Percentiles rank a stretch among this genome's conserved stretches.
These are phyloP conservation scores for Raphanus sativus DNA, from an alignment of 345 rosid species.

Conservation along the genomic window DNA sequence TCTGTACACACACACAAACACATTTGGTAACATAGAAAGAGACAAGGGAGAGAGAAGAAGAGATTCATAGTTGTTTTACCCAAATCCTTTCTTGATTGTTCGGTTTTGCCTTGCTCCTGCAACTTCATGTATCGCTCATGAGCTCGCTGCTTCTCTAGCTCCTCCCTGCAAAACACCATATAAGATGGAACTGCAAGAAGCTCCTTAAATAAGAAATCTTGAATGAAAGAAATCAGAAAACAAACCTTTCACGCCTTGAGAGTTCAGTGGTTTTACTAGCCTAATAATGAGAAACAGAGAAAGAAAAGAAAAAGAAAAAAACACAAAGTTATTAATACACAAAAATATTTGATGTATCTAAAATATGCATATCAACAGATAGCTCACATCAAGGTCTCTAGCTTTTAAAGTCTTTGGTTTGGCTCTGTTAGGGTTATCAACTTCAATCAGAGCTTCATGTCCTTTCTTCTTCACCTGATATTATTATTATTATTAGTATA, in stretches of 20 bases:
- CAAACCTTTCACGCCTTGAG: constrained; percentile 97
- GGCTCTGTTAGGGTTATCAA: constrained; percentile 79
- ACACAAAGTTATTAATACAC: neutral
- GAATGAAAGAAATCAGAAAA: neutral
- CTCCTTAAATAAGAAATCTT: neutral
- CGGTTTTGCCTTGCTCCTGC: constrained; percentile 98
- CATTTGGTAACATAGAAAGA: neutral
- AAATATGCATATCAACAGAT: too few species aligned
- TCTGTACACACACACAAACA: constrained; percentile 44
- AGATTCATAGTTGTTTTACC: constrained; percentile 41
- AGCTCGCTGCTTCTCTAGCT: constrained; percentile 90
- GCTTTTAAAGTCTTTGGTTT: constrained; percentile 76
- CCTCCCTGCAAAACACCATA: constrained; percentile 58
- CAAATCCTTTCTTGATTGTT: constrained; percentile 89
- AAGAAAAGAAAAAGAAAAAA: neutral
- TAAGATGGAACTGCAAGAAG: neutral
- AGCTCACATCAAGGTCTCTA: constrained; percentile 59
- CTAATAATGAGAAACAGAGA: constrained; percentile 39
- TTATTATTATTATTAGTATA: neutral
- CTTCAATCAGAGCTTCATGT: constrained; percentile 70
- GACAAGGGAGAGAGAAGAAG: neutral
- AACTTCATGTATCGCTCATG: constrained; percentile 97
- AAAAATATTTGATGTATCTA: neutral
- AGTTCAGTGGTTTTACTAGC: constrained; percentile 76
- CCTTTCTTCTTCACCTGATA: constrained; percentile 78